Percentiles rank a stretch among this genome's conserved stretches.
These are phyloP conservation scores for Trichoderma koningiopsis DNA, from an alignment of 2,329 filamentous ascomycete genomes.

Conservation along the genomic window DNA sequence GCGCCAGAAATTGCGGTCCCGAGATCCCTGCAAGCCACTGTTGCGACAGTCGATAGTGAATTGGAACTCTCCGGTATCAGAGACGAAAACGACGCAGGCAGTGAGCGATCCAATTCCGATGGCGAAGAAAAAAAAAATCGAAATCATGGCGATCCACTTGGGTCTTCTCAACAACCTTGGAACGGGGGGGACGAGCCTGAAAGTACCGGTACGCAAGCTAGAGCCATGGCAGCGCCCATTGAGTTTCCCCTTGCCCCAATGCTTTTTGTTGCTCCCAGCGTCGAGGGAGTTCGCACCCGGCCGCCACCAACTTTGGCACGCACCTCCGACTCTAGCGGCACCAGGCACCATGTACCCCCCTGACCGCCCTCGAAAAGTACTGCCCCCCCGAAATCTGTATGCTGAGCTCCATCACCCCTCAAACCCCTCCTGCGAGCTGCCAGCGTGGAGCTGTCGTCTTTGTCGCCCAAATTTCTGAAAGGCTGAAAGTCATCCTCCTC, in stretches of 20 bases:
- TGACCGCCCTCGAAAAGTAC: constrained; percentile 25
- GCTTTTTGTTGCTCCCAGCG: constrained; percentile 11
- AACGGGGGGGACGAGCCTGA: constrained; percentile 11
- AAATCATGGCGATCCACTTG: constrained; percentile 22
- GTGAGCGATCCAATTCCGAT: neutral
- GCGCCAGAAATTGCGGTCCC: constrained; percentile 3
- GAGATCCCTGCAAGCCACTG: constrained; percentile 7
- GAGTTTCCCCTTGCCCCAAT: constrained; percentile 16
- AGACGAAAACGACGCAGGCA: neutral
- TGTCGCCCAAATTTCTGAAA: constrained; percentile 31
- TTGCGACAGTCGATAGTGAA: neutral
- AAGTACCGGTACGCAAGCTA: constrained; percentile 23
- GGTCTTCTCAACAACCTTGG: constrained; percentile 22
- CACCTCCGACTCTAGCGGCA: constrained; percentile 10
- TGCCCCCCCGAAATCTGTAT: constrained; percentile 17
- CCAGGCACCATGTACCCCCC: constrained; percentile 1
- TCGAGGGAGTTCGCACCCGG: constrained; percentile 7
- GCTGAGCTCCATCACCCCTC: constrained; percentile 20
- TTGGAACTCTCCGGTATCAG: neutral
- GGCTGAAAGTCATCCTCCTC: constrained; percentile 28
- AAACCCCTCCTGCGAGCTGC: constrained; percentile 22
- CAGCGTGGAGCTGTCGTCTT: constrained; percentile 29
- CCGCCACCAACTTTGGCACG: neutral
- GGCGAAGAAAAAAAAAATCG: constrained; percentile 13
- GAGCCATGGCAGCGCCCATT: constrained; percentile 4